Percentiles rank a stretch among this genome's conserved stretches.
phyloP scores from a whole-genome alignment of 805 yeast genomes.

The Pichia paraexigua region DNA sequence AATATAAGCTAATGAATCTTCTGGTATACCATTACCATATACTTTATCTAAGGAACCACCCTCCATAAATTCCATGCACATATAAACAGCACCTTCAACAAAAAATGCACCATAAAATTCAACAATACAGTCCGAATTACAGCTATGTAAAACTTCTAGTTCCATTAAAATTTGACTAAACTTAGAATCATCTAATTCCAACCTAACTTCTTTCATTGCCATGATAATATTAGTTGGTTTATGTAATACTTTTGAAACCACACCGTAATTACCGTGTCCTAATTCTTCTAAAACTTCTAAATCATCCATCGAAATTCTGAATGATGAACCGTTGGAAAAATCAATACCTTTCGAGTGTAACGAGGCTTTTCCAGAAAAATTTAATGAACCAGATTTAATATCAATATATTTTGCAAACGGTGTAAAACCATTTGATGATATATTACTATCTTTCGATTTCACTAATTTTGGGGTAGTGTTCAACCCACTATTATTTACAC shows the following conservation, averaged over 20 bases:
- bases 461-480: constrained; percentile 8
- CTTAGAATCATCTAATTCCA: constrained; percentile 90
- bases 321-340: constrained; percentile 80
- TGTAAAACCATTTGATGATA: constrained; percentile 53
- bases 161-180: constrained; percentile 95
- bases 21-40: constrained; percentile 69
- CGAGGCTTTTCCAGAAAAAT: constrained; percentile 90
- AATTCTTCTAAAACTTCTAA: constrained; percentile 75
- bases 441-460: background rate
- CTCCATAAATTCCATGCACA: constrained; percentile 98
- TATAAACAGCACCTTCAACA: constrained; percentile 94
- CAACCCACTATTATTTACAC: constrained; percentile 24
- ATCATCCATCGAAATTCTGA: constrained; percentile 80
- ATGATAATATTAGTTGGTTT: constrained; percentile 84
- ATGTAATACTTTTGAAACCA: constrained; percentile 87
- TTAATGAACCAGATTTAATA: constrained; percentile 83
- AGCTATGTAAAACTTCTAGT: constrained; percentile 84
- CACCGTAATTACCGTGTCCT: constrained; percentile 95
- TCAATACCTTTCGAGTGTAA: constrained; percentile 88
- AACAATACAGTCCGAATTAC: constrained; percentile 84
- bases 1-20: constrained; percentile 70
- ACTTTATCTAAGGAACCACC: constrained; percentile 90
- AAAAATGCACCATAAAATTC: constrained; percentile 97
- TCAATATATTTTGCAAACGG: constrained; percentile 84
- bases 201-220: constrained; percentile 96